phyloP scores from a whole-genome alignment of 495 filamentous ascomycete species.

The Cudoniella acicularis region DNA sequence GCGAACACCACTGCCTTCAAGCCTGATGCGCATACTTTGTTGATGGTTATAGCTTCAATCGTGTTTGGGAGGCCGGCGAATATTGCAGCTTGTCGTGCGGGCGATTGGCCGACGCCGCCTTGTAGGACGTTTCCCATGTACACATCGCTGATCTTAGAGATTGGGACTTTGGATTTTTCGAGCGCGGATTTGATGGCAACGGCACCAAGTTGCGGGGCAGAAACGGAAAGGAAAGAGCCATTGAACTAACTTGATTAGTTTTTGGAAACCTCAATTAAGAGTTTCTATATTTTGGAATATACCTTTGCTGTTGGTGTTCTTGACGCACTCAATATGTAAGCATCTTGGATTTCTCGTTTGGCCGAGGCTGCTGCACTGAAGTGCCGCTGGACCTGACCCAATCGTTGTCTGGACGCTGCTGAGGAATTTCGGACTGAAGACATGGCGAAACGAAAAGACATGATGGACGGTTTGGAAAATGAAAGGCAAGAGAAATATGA shows the following conservation, averaged over 20 bases:
- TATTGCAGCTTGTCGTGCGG: conserved; percentile 85
- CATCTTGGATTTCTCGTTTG: conserved; percentile 74
- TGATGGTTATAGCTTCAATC: conserved; percentile 85
- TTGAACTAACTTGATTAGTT: conserved; percentile 65
- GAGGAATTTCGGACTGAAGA: conserved; percentile 15
- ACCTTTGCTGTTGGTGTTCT: conserved; percentile 89
- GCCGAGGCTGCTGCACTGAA: conserved; percentile 60
- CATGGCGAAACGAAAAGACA: conserved; percentile 24
- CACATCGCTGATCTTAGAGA: conserved; percentile 75
- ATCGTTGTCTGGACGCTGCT: conserved; percentile 30
- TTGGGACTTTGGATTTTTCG: conserved; percentile 73
- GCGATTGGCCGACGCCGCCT: conserved; percentile 79
- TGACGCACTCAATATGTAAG: conserved; percentile 84
- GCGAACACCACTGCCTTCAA: conserved; percentile 88
- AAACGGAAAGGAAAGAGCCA: conserved; percentile 74
- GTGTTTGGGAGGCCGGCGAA: conserved; percentile 76
- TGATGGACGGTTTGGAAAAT: conserved; percentile 3
- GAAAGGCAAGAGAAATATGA: neutral
- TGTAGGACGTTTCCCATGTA: conserved; percentile 98
- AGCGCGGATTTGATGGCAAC: conserved; percentile 87
- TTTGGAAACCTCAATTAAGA: neutral
- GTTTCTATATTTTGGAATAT: conserved; percentile 11
- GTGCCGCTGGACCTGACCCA: conserved; percentile 49
- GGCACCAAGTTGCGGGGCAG: conserved; percentile 82
- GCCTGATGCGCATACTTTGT: conserved; percentile 96